Evolutionary conservation across 2,329 filamentous ascomycete species (phyloP), one percentile per base, ranked within the genome.

Genomic region (Beauveria rudraprayagi): DNA sequence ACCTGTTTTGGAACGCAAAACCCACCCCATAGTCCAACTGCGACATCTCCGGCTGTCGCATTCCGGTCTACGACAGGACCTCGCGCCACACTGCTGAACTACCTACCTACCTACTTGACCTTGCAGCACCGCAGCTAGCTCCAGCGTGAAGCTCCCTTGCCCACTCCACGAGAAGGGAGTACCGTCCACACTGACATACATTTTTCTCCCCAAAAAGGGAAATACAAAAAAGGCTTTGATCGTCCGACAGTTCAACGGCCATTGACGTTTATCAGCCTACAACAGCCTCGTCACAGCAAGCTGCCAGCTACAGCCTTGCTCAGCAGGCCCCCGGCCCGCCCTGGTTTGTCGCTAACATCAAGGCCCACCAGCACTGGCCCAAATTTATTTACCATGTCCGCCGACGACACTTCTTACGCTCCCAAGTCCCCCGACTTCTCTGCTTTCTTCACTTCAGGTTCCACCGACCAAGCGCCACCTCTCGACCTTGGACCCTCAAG

Each of bases 391-490:
- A 70, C 67, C 70, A 76, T 74, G 75, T 82, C 83, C 76, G 77
- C 75, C 66, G 75, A 77, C 69, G 78, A 80, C 68, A 75, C 73
- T 65, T 75, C 72, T 63, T 84, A 84, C 74, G 81, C 79, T 66
- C 82, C 82, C 66, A 82, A 79, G 71, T 84, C 81, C 67, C 82
- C 82, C 69, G 81, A 84, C 75, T 77, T 84, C 66, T 83, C 81
- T 63, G 82, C 79, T 62, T 79, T 84, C 71, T 81, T 78, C 67
- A 74, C 79, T 63, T 70, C 73, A 64, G 66, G 70, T 68, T 70
- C 73, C 69, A 71, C 70, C 65, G 68, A 70, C 63, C 67, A 70
- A 65, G 67, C 68, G 67, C 71, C 70, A 63, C 72, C 73, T 64
- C 68, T 68, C 54, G 69, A 67, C 65, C 50, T 41, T 34, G 56